Conservation (phyloP, 2,329 filamentous ascomycete genomes). For the Xylaria sp. region DNA sequence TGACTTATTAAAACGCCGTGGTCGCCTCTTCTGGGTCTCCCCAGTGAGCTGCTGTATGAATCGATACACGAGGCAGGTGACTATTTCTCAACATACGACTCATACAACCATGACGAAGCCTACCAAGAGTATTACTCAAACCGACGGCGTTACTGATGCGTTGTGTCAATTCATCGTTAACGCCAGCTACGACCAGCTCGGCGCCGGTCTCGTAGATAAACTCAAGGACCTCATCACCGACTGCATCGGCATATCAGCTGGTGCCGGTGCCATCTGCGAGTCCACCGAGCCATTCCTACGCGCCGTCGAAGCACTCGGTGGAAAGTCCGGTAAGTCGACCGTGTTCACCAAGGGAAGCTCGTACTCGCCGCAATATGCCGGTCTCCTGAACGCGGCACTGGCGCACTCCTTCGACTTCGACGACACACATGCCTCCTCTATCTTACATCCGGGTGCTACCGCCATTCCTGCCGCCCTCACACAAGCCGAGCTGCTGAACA, state of each 20-base stretch:
- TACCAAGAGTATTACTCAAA: neutral
- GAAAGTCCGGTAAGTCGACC: constrained; percentile 26
- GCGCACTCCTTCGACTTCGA: constrained; percentile 42
- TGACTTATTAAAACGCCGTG: neutral
- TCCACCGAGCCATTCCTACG: constrained; percentile 31
- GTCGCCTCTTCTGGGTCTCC: neutral
- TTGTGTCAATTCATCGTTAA: constrained; percentile 22
- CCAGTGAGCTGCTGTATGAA: neutral
- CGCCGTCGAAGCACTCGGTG: constrained; percentile 30
- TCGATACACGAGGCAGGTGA: neutral
- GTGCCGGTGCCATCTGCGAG: constrained; percentile 22
- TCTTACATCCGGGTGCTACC: constrained; percentile 38
- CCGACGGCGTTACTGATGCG: constrained; percentile 13
- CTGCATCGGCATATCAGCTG: constrained; percentile 24
- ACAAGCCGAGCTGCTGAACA: constrained; percentile 28
- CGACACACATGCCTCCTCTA: constrained; percentile 39
- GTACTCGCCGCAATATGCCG: constrained; percentile 36
- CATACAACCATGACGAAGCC: neutral
- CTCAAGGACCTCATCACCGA: constrained; percentile 26
- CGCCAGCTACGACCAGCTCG: constrained; percentile 17
- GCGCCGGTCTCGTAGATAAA: constrained; percentile 15
- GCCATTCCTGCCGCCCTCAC: constrained; percentile 34
- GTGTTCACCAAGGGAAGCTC: constrained; percentile 33
- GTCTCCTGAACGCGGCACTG: constrained; percentile 38
- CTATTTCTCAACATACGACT: neutral